Evolutionary conservation across 108 stramenopile genomes (phyloP), one percentile per base, ranked within the genome.

Genomic region (Seminavis robusta): DNA sequence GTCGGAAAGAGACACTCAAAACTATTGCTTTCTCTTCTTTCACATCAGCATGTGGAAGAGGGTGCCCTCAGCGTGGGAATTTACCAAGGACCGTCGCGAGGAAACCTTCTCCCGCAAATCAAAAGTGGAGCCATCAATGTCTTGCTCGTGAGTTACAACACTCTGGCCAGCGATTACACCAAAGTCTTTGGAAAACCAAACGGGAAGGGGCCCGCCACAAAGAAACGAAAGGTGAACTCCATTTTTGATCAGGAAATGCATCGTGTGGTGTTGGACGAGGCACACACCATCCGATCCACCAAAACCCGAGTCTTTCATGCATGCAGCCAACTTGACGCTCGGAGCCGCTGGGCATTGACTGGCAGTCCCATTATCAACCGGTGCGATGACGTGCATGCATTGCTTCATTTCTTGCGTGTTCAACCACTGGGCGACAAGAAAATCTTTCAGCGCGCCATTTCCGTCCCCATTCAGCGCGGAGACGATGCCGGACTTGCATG

Each of bases 241-340:
- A 72, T 80, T 30, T 77, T 70, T 47, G 59, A 73, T 48, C 47
- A 66, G 50, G 28, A 52, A 23, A 77, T 77, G 52, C 80, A 81
- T 61, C 61, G 80, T 9, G 65, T 81, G 31, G 67, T 81, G 11
- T 37, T 81, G 3, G 80, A 81, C 17, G 72, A 86, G 60, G 79
- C 81, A 28, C 76, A 86, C 52, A 71, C 47, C 19, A 80, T 77
- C 43, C 72, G 76, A 5, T 80, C 66, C 16, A 29, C 50, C 36
- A 65, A 64, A 27, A 59, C 77, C 1, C 30, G 55, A 31, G 29
- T 32, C 17, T 74, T 65, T 58, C 60, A 59, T 42, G 79, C 63
- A n/a, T 59, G 68, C 21, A 40, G 44, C 25, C 33, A 29, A 9
- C 53, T 84, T 25, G 61, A 67, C 11, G 71, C 79, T 4, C 47